phyloP scores from a whole-genome alignment of 192 early-diverging fungal species.

The Thamnidium elegans region DNA sequence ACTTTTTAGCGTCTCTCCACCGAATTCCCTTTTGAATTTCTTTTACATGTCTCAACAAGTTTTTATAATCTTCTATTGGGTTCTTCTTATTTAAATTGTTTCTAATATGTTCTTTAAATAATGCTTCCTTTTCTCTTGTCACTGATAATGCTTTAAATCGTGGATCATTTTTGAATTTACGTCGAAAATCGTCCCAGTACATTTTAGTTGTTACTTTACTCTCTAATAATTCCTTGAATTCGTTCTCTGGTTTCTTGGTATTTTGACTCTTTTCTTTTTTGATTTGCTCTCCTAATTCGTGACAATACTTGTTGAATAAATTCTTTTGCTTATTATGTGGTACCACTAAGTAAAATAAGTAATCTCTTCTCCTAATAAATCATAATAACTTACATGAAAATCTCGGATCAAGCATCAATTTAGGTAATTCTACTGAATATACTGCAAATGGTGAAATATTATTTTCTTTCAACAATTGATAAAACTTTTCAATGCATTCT shows the following conservation, averaged over 20 bases:
- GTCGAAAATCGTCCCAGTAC: slow-evolving; percentile 71
- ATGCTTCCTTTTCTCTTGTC: slow-evolving; percentile 55
- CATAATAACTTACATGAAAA: slow-evolving; percentile 46
- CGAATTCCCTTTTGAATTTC: slow-evolving; percentile 55
- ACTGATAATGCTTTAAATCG: slow-evolving; percentile 57
- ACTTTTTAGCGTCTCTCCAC: slow-evolving; percentile 64
- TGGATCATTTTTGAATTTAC: slow-evolving; percentile 64
- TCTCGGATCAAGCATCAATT: slow-evolving; percentile 61
- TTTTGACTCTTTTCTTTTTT: slow-evolving; percentile 44
- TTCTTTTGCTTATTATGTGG: slow-evolving; percentile 56
- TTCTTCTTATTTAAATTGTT: slow-evolving; percentile 27
- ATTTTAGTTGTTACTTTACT: slow-evolving; percentile 50
- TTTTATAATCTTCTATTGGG: slow-evolving; percentile 51
- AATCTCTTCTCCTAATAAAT: slow-evolving; percentile 19
- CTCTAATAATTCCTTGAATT: slow-evolving; percentile 57
- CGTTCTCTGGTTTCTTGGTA: slow-evolving; percentile 46
- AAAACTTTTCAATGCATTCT: slow-evolving; percentile 37
- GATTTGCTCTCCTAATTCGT: slow-evolving; percentile 54
- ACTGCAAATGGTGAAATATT: slow-evolving; percentile 74
- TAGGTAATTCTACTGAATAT: slow-evolving; percentile 68
- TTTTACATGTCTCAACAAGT: slow-evolving; percentile 54
- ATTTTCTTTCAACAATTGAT: slow-evolving; percentile 62
- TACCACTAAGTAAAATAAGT: slow-evolving; percentile 31
- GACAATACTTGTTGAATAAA: slow-evolving; percentile 75
- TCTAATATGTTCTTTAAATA: slow-evolving; percentile 65